Evolutionary conservation across 768 basidiomycete species (phyloP), one percentile per base, ranked within the genome.

Genomic region (Kondoa subrosea): DNA sequence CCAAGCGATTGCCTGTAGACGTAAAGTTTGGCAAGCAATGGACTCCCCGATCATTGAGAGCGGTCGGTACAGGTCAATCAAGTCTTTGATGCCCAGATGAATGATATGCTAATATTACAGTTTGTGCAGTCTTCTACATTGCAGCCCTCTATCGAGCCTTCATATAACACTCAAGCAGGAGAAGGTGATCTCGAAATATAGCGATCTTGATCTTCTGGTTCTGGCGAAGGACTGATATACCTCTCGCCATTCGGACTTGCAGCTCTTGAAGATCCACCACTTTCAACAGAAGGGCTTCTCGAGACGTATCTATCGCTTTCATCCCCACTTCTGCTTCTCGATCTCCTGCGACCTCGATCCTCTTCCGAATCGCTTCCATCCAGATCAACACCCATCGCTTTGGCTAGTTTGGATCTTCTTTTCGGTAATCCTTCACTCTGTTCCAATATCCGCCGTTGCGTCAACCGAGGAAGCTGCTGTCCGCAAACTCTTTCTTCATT

Each of bases 401-500:
- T 85, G 71, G 95, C 80, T n/a, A 99, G 78, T 58, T 87, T 83
- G 76, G 89, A 91, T 76, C 87, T 84, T 17, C 93, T 80, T 2
- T 88, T 87, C 0, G 85, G 85, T 27, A 99, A 81, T 4, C 96
- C 91, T 57, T 88, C 87, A 25, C 85, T 88, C 75, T 99, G 93
- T 79, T 97, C 95, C 29, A 97, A 79, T 1, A 88, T 85, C 65
- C 85, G 82, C 26, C 95, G 83, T 79, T 88, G 91, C 8, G 85
- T 83, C 70, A 96, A 78, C 62, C 95, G 85, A 17, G 95, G 95
- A 58, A 99, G 79, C 73, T 97, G 96, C 73, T 90, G 88, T 78
- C 97, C 95, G 77, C 93, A 97, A 3, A 91, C 92, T 68, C 91
- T 83, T 69, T 97, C 95, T 75, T 93, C 87, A 2, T 82, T 84